A percentile compares a stretch with the other conserved stretches of the same genome.
Conservation (phyloP, 257 asterid species). For the Forsythia viridissima region DNA sequence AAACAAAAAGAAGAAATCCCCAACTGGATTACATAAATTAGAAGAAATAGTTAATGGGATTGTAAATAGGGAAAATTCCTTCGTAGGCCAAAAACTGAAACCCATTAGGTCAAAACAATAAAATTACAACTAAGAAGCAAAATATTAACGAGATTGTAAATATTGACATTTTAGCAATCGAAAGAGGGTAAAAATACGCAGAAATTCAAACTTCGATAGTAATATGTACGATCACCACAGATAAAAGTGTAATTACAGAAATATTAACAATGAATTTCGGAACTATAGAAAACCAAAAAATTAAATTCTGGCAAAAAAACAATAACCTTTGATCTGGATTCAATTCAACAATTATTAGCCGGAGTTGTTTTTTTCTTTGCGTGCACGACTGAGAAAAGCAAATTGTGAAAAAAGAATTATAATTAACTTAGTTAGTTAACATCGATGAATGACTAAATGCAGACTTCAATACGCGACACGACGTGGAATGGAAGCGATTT, state of each 20-base stretch:
- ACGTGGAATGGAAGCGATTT: neutral
- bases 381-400: neutral
- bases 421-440: neutral
- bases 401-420: neutral
- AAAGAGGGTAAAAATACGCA: neutral
- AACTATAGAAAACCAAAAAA: neutral
- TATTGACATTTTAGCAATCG: neutral
- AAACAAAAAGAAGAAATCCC: neutral
- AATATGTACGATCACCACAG: neutral
- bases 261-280: neutral
- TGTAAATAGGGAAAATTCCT: neutral
- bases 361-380: neutral
- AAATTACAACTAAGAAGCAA: neutral
- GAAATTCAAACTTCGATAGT: neutral
- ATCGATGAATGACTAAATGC: neutral
- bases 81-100: neutral
- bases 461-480: neutral
- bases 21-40: neutral
- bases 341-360: neutral
- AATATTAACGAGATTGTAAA: neutral
- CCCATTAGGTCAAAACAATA: neutral
- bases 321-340: neutral
- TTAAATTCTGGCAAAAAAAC: neutral
- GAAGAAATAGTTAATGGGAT: neutral
- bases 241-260: neutral